Base-by-base conservation (phyloP, 2,329 filamentous ascomycete genomes). In the Metarhizium album region DNA sequence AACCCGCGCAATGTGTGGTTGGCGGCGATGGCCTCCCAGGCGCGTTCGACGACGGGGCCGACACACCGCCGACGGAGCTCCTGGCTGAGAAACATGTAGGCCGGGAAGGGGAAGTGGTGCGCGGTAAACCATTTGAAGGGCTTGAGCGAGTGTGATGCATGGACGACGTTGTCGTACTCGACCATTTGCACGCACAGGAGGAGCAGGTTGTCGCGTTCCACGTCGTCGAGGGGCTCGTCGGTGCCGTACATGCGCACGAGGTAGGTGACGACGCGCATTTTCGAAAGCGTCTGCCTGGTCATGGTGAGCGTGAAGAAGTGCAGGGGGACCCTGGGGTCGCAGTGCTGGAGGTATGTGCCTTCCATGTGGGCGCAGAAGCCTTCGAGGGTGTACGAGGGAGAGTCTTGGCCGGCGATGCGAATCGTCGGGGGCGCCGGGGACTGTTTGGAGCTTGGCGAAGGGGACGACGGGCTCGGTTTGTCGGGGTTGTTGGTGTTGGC, bases 81-180 rank as follows among this genome's bases (percentile, higher is more conserved):
- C 46, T 73, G 74, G 13, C 80, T 70, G 22, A 82, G 67, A 58
- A 78, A 80, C 62, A 82, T 78, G 62, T 82, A 82, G 1, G 76
- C 79, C 2, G 78, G 78, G 54, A 83, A 74, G 8, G 79, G 79
- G 50, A 82, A 79, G 60, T 82, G 72, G 58, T 80, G 74, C 55
- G 74, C 70, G 0, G 76, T 78, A 58, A 78, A 82, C 79, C 79
- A 83, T 47, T 68, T 69, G 56, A 78, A 82, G 2, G 74, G 70
- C 16, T 70, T 70, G 3, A 82, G 64, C 46, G 65, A 70, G 16
- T 77, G 71, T 5, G 73, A 70, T 1, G 69, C 69, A 54, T 80
- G 75, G 22, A 82, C 72, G 35, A 75, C 58, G 53, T 77, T 79
- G 62, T 82, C 79, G 53, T 77, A 78, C 61, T 82, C 79, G 24